Conservation (phyloP, 2,329 filamentous ascomycete genomes). For the Cladophialophora carrionii region DNA sequence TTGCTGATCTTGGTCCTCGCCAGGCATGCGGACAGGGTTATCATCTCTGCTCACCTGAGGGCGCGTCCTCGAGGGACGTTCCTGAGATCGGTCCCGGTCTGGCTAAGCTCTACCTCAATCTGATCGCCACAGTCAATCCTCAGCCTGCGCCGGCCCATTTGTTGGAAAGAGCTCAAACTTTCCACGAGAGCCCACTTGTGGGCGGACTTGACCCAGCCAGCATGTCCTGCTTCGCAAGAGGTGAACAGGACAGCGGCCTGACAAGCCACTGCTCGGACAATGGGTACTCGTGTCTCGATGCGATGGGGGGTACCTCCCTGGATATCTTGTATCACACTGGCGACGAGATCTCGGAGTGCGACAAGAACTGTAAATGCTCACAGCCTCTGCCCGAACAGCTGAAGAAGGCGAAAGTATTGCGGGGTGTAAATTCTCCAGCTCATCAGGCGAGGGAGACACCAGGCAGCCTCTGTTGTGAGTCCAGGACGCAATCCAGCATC, state of each 20-base stretch:
- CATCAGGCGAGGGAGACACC: slow-evolving; percentile 13
- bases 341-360: neutral
- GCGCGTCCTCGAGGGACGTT: slow-evolving; percentile 37
- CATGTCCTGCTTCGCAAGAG: neutral
- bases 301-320: neutral
- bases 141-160: slow-evolving; percentile 13
- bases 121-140: slow-evolving; percentile 40
- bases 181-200: neutral
- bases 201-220: neutral
- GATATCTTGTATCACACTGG: neutral
- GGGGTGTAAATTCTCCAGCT: neutral
- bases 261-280: neutral
- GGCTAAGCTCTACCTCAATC: slow-evolving; percentile 41
- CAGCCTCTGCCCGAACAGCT: neutral
- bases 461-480: slow-evolving; percentile 38
- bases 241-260: neutral
- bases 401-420: neutral
- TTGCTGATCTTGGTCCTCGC: slow-evolving; percentile 19
- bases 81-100: slow-evolving; percentile 42
- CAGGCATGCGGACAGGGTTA: slow-evolving; percentile 40
- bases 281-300: neutral
- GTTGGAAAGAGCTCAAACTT: neutral
- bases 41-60: slow-evolving; percentile 42
- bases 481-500: neutral
- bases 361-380: neutral